Base-by-base conservation (phyloP, 257 asterid species). In the Solanum clarkiae region DNA sequence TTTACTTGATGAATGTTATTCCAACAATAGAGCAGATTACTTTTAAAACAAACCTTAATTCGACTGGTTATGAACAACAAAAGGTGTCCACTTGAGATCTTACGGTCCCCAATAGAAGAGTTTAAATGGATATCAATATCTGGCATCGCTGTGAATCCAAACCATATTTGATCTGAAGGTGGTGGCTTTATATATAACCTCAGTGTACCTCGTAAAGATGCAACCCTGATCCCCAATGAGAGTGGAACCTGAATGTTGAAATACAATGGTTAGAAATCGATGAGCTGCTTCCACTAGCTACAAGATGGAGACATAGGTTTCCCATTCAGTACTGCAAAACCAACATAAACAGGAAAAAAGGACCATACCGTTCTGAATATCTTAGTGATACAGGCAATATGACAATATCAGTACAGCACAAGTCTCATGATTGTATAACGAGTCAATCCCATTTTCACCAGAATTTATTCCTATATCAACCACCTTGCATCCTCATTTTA, bases 101-200 rank as follows among this genome's bases (percentile, higher is more conserved):
- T 94, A 89, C 84, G 96, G 55, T 94, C 98, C 79, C 98, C 98
- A 86, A 95, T 92, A 86, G 72, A 94, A 82, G 98, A 89, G 65
- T 93, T 98, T 92, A 97, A 90, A 87, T 92, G 89, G 83, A 97
- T 92, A 71, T 94, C 97, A 86, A 97, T 87, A 86, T 93, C 97
- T 59, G 99, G 99, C 98, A 97, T 94, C 14, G 94, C 88, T 74
- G 95, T 89, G 91, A 96, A 96, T 71, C 95, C 97, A 89, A 91
- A 90, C 99, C 99, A 96, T 85, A 96, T 86, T 86, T 92, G 97
- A 91, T 95, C 98, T 45, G 99, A 96, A 89, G 99, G 99, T 62
- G 99, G 99, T 57, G 99, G 93, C 94, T 93, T 95, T 88, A 96
- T 84, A 89, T 86, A 91, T 70, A 96, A 74, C 69, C 94, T 90